Percentiles rank a stretch among this genome's conserved stretches.
These are phyloP conservation scores for Fomitopsis schrenkii DNA, from an alignment of 1,284 basidiomycete genomes.

Conservation along the genomic window DNA sequence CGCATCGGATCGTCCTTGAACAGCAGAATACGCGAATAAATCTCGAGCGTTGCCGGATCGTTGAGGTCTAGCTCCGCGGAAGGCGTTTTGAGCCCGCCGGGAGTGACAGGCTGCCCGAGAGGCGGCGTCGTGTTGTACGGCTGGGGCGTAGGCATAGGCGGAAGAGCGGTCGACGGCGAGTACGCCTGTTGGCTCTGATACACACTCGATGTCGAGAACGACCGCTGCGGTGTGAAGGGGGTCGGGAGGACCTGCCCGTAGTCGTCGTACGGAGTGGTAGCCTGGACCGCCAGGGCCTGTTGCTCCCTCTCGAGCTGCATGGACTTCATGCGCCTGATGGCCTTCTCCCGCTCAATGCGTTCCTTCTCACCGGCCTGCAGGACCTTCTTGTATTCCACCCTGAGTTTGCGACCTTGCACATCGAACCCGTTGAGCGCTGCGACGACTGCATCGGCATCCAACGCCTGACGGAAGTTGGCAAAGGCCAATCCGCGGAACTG, in stretches of 20 bases:
- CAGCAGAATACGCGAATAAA: constrained; percentile 93
- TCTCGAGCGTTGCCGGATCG: constrained; percentile 92
- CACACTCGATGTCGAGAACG: constrained; percentile 57
- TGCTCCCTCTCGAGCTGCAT: constrained; percentile 89
- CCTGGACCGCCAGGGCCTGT: constrained; percentile 34
- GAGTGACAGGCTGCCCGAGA: constrained; percentile 44
- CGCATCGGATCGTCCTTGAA: constrained; percentile 99
- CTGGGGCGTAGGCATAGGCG: constrained; percentile 56
- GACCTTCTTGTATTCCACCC: constrained; percentile 99
- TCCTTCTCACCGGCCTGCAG: constrained; percentile 99
- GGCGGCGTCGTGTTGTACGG: constrained; percentile 45
- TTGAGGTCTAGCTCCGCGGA: constrained; percentile 88
- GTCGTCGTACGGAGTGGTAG: constrained; percentile 53
- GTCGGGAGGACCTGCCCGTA: constrained; percentile 51
- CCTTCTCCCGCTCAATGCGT: constrained; percentile 98
- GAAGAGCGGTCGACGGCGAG: constrained; percentile 52
- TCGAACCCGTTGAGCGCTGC: constrained; percentile 94
- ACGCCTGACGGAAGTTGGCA: constrained; percentile 92
- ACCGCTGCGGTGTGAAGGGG: constrained; percentile 56
- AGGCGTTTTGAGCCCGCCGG: constrained; percentile 49
- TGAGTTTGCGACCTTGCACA: constrained; percentile 96
- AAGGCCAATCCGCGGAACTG: constrained; percentile 98
- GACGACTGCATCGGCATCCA: constrained; percentile 93
- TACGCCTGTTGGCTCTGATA: constrained; percentile 48
- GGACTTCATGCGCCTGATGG: constrained; percentile 95